Evolutionary conservation across 352 stramenopile genomes (phyloP), one percentile per base, ranked within the genome.

Genomic region (Globisporangium sylvaticum): DNA sequence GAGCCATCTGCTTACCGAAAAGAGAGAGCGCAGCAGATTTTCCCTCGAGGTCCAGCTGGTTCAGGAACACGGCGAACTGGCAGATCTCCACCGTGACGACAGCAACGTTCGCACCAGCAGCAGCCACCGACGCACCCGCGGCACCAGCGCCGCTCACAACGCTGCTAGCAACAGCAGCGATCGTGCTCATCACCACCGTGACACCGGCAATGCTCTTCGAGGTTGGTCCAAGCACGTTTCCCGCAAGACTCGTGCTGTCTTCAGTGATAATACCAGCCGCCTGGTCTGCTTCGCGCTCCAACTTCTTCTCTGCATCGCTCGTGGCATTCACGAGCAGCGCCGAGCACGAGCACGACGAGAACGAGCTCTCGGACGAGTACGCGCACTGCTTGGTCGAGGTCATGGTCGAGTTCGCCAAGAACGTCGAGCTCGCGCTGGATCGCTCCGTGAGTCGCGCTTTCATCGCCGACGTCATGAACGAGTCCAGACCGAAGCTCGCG

Each of bases 41-140:
- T 58, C 87, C 84, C 8, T 82, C 64, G 29, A 94, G 79, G 52
- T 92, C 76, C 25, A 94, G 68, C 66, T 91, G 80, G 64, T 91
- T 91, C 57, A 92, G 76, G 15, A 92, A 77, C 46, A 94, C 87
- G 1, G 73, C 79, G 50, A 94, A 94, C 65, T 92, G 84, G 53
- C 84, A 92, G 46, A 94, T 83, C 60, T 94, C 87, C 5, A 94
- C 73, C 5, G 87, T 93, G 32, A 81, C 86, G 25, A 92, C 81
- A 22, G 80, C 87, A 50, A 88, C 81, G 39, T 82, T 88, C 15
- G 80, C 84, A 12, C 81, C 81, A 34, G 75, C 84, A 9, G 80
- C 81, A 0, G 83, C 72, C 7, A 86, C 73, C 1, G 81, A 81
- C 9, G 84, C 83, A 42, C 76, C 73, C 8, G 83, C 81, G 6